Evolutionary conservation across 257 asterid genomes (phyloP), one percentile per base, ranked within the genome.

Genomic region (Leonotis leonurus): DNA sequence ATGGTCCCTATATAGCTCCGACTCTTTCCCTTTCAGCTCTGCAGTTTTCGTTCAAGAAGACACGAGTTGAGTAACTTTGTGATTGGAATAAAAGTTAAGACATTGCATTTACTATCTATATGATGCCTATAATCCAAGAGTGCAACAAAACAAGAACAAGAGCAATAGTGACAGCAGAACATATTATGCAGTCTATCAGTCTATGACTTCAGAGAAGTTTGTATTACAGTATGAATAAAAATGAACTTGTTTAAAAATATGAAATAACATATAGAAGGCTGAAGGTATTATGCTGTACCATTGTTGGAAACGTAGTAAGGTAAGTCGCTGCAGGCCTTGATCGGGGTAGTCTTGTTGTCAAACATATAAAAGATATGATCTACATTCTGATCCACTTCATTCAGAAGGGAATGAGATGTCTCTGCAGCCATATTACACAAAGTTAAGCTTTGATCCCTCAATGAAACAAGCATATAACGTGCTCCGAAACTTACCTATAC

Each of bases 311-410:
- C 78, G 22, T 70, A 78, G 82, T 78, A 70, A 68, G 80, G 75
- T 62, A 85, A 49, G 50, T 83, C 92, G 24, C 82, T 80, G 41
- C 89, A 88, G 36, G 91, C 94, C 73, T 85, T 88, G 22, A 83
- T 75, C 8, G 96, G 96, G 49, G 96, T 88, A 71, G 80, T 54
- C 63, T 66, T 90, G 51, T 60, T 72, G 50, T 71, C 71, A 50
- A 83, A 70, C 70, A 75, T 41, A 33, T 40, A 80, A 3, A 88
- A 41, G 24, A 76, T 27, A 30, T 40, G 50, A 14, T 65, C 80
- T 58, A 69, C 87, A 68, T 62, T 81, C 40, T 78, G 77, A 68
- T 63, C 69, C 45, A 3, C 79, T 70, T 74, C 87, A 62, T 52
- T 65, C 73, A 81, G 48, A 43, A 81, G 59, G 65, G 79, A 75